phyloP scores from a whole-genome alignment of 2,329 filamentous ascomycete species.

The Lecanicillium sp. region DNA sequence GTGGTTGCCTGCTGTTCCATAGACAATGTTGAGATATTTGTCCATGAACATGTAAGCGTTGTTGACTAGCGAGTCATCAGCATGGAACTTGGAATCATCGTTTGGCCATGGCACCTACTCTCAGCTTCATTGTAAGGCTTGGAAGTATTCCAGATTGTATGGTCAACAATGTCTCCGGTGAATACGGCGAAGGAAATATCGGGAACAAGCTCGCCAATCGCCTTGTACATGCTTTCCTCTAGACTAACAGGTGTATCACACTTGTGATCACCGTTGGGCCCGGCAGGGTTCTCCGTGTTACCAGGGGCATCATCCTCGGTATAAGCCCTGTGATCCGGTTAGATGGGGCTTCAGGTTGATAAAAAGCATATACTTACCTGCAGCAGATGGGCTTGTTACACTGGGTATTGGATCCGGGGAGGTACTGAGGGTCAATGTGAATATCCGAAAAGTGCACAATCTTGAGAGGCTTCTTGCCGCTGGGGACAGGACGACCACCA shows the following conservation, averaged over 20 bases:
- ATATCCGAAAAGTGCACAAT: conserved; percentile 54
- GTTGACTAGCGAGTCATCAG: conserved; percentile 23
- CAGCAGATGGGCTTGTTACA: conserved; percentile 54
- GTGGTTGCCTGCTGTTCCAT: conserved; percentile 48
- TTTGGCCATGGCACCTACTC: too few relatives aligned
- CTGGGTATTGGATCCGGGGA: conserved; percentile 41
- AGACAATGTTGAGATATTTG: conserved; percentile 33
- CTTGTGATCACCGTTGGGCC: conserved; percentile 41
- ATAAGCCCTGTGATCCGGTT: conserved; percentile 28
- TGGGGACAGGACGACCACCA: conserved; percentile 28
- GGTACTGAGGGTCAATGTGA: conserved; percentile 48
- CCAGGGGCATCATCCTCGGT: conserved; percentile 37
- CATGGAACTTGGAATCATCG: too few relatives aligned
- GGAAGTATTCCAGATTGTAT: conserved; percentile 39
- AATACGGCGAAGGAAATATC: conserved; percentile 47
- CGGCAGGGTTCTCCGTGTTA: conserved; percentile 38
- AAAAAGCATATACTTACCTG: conserved; percentile 22
- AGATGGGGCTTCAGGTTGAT: conserved; percentile 3
- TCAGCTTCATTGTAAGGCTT: conserved; percentile 20
- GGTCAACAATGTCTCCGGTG: conserved; percentile 51
- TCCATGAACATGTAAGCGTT: conserved; percentile 39
- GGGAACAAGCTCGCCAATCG: conserved; percentile 36
- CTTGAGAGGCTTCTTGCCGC: conserved; percentile 37
- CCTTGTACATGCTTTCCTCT: conserved; percentile 46
- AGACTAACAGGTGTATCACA: conserved; percentile 44